phyloP scores from a whole-genome alignment of 805 yeast species.

The Suhomyces sp. region DNA sequence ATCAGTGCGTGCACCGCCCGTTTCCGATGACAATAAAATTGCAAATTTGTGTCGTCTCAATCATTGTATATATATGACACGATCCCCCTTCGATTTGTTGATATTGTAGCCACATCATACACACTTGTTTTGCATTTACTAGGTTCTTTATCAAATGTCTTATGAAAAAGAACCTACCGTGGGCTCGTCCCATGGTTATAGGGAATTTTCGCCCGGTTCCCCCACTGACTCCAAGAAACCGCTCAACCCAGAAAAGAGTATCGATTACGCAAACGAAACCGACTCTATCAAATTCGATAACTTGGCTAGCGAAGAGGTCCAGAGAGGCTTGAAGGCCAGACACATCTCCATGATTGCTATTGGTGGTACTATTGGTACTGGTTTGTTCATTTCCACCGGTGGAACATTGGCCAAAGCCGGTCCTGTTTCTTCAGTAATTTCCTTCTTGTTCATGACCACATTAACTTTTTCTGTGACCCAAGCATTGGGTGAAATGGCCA shows the following conservation, averaged over 20 bases:
- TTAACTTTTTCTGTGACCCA: constrained; percentile 66
- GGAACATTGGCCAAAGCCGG: constrained; percentile 57
- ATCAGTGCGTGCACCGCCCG: not conserved
- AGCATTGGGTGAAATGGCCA: constrained; percentile 78
- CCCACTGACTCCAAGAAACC: constrained; percentile 8
- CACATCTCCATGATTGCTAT: constrained; percentile 74
- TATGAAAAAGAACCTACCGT: constrained; percentile 13
- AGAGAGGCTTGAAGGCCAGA: constrained; percentile 60
- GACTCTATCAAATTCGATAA: constrained; percentile 8
- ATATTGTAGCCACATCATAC: not conserved
- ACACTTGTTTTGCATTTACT: not conserved
- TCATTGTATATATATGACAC: not conserved
- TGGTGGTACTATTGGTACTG: constrained; percentile 81
- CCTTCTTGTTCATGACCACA: constrained; percentile 64
- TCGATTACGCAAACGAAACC: constrained; percentile 17
- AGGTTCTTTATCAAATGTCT: constrained; percentile 2
- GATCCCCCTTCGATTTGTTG: not conserved
- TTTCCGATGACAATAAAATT: not conserved
- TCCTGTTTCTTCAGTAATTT: constrained; percentile 64
- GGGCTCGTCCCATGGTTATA: constrained; percentile 9
- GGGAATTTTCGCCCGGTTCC: constrained; percentile 1
- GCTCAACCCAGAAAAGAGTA: constrained; percentile 11
- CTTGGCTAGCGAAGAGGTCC: constrained; percentile 34
- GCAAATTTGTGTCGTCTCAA: not conserved
- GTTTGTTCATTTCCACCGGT: constrained; percentile 66